Evolutionary conservation across 2,329 filamentous ascomycete species (phyloP).

Genomic region (Xylariaceae sp.): DNA sequence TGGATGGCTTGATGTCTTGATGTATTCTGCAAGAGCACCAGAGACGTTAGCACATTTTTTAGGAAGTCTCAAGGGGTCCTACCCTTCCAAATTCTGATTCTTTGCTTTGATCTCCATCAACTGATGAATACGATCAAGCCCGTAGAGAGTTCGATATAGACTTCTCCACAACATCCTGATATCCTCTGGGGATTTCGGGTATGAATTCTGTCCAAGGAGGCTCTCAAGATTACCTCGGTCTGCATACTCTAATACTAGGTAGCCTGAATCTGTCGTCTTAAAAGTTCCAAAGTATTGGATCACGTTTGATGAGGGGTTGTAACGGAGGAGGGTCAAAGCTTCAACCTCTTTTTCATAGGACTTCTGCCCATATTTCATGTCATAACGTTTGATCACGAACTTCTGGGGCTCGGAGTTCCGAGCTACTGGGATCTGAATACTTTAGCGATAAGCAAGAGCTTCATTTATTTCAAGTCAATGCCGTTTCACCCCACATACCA

Average conservation of each 20-base stretch:
- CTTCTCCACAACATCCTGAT: not conserved
- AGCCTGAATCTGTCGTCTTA: not conserved
- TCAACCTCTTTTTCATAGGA: not conserved
- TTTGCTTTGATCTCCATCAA: not conserved
- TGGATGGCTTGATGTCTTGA: not conserved
- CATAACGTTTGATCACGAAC: not conserved
- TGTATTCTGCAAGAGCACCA: not conserved
- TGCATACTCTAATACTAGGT: not conserved
- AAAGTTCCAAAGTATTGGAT: not conserved
- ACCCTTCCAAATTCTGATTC: not conserved
- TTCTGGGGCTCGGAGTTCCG: not conserved
- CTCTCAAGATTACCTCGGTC: not conserved
- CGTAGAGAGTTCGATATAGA: not conserved
- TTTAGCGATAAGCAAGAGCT: not conserved
- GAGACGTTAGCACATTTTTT: not conserved
- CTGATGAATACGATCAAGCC: not conserved
- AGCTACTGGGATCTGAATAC: not conserved
- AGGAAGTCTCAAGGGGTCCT: not conserved
- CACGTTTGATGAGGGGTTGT: not conserved
- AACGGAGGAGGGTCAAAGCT: not conserved
- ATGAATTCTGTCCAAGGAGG: not conserved
- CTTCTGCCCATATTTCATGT: not conserved
- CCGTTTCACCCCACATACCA: not conserved
- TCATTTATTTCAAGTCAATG: not conserved
- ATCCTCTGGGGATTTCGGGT: not conserved